Evolutionary conservation across 768 basidiomycete genomes (phyloP).

Genomic region (Cystofilobasidium capitatum): DNA sequence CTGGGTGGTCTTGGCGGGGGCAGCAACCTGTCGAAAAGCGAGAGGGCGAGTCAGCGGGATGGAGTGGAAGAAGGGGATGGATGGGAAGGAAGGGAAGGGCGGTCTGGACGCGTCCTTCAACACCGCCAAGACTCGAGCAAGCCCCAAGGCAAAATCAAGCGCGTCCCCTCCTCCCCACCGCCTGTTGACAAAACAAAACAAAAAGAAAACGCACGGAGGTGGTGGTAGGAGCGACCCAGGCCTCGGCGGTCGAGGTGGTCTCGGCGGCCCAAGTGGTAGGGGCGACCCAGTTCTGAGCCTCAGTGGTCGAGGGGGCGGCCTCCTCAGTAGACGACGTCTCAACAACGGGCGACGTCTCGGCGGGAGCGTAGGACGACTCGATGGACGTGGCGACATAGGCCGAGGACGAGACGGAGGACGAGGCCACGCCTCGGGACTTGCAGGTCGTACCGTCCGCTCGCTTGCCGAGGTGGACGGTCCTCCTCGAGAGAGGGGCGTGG

Average conservation of each 20-base stretch:
- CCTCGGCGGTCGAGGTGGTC: slow-evolving; percentile 4
- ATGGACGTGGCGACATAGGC: neutral
- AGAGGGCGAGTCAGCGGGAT: neutral
- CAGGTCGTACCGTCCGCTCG: slow-evolving; percentile 21
- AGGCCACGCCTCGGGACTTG: slow-evolving; percentile 6
- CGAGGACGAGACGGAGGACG: neutral
- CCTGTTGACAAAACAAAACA: neutral
- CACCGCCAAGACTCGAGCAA: neutral
- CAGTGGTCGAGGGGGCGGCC: neutral
- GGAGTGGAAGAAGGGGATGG: neutral
- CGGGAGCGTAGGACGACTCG: neutral
- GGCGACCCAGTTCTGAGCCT: neutral
- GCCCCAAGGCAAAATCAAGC: no score
- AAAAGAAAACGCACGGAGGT: neutral
- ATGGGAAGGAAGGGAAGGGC: no score
- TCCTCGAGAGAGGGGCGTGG: neutral
- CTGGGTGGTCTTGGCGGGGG: neutral
- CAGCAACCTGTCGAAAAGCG: neutral
- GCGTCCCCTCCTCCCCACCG: no score
- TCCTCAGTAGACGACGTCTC: neutral
- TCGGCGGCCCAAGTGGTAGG: slow-evolving; percentile 4
- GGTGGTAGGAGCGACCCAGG: slow-evolving; percentile 15
- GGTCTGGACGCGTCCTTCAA: no score
- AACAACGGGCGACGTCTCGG: slow-evolving; percentile 3
- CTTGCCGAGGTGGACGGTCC: slow-evolving; percentile 5